Conservation (phyloP, 148 eudicot species). For the Chenopodium berlandieri region DNA sequence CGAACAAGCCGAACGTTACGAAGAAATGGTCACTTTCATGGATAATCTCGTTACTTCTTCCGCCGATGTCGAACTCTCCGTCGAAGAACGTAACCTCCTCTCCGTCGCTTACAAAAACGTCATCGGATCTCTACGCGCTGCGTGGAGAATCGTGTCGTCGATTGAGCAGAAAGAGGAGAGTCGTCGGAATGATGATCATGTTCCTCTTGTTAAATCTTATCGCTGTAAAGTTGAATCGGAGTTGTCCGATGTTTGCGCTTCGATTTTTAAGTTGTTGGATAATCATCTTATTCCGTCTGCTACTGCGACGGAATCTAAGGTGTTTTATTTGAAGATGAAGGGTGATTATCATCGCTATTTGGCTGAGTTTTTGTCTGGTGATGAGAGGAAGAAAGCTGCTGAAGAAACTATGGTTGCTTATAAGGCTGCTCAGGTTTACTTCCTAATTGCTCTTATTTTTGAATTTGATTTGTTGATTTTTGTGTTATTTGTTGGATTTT, state of each 20-base stretch:
- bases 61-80: conserved; percentile 13
- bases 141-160: conserved; percentile 27
- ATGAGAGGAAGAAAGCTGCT: conserved; percentile 25
- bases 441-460: background rate
- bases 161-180: conserved; percentile 32
- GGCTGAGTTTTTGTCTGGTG: conserved; percentile 25
- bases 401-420: conserved; percentile 32
- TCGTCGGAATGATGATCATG: conserved; percentile 17
- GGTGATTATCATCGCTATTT: conserved; percentile 36
- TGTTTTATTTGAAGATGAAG: conserved; percentile 34
- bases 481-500: no score
- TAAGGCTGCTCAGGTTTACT: conserved; percentile 24
- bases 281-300: conserved; percentile 24
- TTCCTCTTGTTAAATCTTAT: conserved; percentile 9
- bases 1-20: conserved; percentile 34
- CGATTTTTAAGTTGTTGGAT: conserved; percentile 24
- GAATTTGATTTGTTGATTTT: no score
- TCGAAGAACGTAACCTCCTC: conserved; percentile 27
- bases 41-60: conserved; percentile 13
- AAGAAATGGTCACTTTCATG: conserved; percentile 30
- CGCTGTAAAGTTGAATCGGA: conserved; percentile 25
- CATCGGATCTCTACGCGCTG: conserved; percentile 27
- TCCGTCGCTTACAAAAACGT: conserved; percentile 27
- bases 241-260: conserved; percentile 15
- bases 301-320: conserved; percentile 17